A percentile compares a stretch with the other conserved stretches of the same genome.
These are phyloP conservation scores for Euptelea pleiosperma DNA, from an alignment of 164 flowering plant species.

Conservation along the genomic window DNA sequence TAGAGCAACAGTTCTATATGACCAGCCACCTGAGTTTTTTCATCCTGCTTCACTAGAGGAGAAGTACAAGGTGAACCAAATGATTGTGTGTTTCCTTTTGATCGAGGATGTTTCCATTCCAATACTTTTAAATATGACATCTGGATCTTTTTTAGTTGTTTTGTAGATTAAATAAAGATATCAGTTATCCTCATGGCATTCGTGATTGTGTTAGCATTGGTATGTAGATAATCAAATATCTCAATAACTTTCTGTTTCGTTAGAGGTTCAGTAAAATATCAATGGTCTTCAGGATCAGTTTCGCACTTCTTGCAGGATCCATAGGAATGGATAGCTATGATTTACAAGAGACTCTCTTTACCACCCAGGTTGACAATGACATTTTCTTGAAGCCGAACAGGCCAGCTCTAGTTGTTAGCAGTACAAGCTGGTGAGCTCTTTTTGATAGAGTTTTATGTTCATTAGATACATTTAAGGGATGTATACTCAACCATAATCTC, in stretches of 20 bases:
- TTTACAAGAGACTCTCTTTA: constrained; percentile 45
- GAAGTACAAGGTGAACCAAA: constrained; percentile 63
- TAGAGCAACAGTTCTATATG: constrained; percentile 89
- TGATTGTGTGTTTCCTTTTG: constrained; percentile 8
- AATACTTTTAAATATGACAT: constrained; percentile 1
- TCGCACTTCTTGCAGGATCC: constrained; percentile 26
- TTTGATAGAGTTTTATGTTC: background rate
- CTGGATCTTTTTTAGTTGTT: constrained; percentile 52
- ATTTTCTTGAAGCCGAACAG: constrained; percentile 56
- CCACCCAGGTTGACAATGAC: constrained; percentile 35
- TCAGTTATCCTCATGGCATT: constrained; percentile 42
- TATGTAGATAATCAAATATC: constrained; percentile 20
- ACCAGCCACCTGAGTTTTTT: constrained; percentile 97
- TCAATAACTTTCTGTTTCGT: constrained; percentile 4
- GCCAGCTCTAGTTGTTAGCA: constrained; percentile 89
- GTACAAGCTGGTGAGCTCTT: constrained; percentile 86
- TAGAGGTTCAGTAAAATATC: background rate
- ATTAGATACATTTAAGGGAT: no score
- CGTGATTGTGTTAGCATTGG: constrained; percentile 69
- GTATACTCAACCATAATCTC: background rate
- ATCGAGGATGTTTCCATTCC: background rate
- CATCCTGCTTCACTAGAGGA: constrained; percentile 73
- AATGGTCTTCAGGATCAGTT: constrained; percentile 2
- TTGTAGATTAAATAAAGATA: constrained; percentile 52
- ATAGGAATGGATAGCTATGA: constrained; percentile 10